Evolutionary conservation across 441 rosid species (phyloP), one percentile per base, ranked within the genome.

Genomic region (Gossypium davidsonii): DNA sequence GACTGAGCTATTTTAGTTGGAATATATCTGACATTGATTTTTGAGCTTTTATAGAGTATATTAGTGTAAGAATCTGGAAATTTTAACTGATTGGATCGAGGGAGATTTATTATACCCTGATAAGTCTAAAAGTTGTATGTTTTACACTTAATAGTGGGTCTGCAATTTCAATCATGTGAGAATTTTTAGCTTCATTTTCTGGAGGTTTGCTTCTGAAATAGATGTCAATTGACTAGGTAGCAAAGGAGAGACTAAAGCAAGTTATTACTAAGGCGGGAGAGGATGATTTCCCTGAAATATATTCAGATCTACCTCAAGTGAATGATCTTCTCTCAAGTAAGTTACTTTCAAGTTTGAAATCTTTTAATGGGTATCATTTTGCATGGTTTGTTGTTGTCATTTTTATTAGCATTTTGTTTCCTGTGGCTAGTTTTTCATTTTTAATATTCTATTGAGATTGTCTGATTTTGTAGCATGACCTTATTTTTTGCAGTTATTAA

Each of bases 261-360:
- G 92, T 89, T 76, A 87, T 93, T 76, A 79, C 89, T 64, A 79
- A 77, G 61, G 95, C 91, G 56, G 98, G 94, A 70, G 97, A 89
- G 82, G 79, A 83, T 66, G 87, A 85, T 67, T 72, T 81, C 73
- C 82, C 87, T 62, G 87, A 80, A 68, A 80, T 86, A 80, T 46
- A 74, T 76, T 84, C 85, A 5, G 95, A 90, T 61, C 87, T 86
- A 61, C 90, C 91, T 81, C 85, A 81, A 77, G 72, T 87, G 67
- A 73, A 78, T 60, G 83, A 83, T 73, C 72, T 87, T 84, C 87
- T 85, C 69, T 81, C 89, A 44, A 71, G 95, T 93, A 86, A 89
- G 91, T 81, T 74, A 57, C 4, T 10, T 67, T 69, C 15, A 39
- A 1, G 21, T 58, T 18, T 49, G 15, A 34, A 68, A 25, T 8